A percentile compares a stretch with the other conserved stretches of the same genome.
phyloP scores from a whole-genome alignment of 768 basidiomycete genomes.

The Tubosaeta sp. region DNA sequence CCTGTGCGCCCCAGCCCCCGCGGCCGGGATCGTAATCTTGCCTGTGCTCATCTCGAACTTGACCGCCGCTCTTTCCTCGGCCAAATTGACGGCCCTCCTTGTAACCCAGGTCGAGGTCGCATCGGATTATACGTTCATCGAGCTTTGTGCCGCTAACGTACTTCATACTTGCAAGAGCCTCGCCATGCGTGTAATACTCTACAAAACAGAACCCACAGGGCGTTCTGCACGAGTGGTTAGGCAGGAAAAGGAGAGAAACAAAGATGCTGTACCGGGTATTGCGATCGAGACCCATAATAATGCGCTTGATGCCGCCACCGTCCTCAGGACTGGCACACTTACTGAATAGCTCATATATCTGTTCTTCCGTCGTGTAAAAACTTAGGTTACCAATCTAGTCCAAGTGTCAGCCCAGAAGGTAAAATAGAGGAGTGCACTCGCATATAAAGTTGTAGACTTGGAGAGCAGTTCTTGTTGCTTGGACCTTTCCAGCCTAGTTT shows the following conservation, averaged over 20 bases:
- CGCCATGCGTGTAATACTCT: slow-evolving; percentile 91
- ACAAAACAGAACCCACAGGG: slow-evolving; percentile 96
- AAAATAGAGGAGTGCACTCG: slow-evolving; percentile 38
- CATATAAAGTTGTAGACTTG: slow-evolving; percentile 88
- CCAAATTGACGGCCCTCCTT: slow-evolving; percentile 97
- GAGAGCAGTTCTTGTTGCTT: slow-evolving; percentile 76
- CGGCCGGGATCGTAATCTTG: slow-evolving; percentile 97
- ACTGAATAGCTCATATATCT: slow-evolving; percentile 89
- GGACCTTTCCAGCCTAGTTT: slow-evolving; percentile 72
- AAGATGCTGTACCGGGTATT: slow-evolving; percentile 62
- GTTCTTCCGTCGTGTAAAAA: slow-evolving; percentile 94
- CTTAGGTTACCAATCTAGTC: slow-evolving; percentile 84
- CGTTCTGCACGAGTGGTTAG: slow-evolving; percentile 46
- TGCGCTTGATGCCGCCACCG: slow-evolving; percentile 86
- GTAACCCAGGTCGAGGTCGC: slow-evolving; percentile 96
- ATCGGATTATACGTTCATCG: slow-evolving; percentile 97
- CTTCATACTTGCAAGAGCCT: slow-evolving; percentile 88
- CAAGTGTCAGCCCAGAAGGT: slow-evolving; percentile 15
- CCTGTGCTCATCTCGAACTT: slow-evolving; percentile 93
- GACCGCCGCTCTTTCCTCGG: slow-evolving; percentile 94
- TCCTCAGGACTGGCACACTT: slow-evolving; percentile 87
- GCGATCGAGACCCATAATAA: slow-evolving; percentile 92
- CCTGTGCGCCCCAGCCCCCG: slow-evolving; percentile 91
- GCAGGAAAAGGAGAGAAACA: slow-evolving; percentile 4
- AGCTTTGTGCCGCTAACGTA: slow-evolving; percentile 98